These are phyloP conservation scores for Oryza coarctata DNA, from an alignment of 176 grass and related monocot species.

Conservation along the genomic window DNA sequence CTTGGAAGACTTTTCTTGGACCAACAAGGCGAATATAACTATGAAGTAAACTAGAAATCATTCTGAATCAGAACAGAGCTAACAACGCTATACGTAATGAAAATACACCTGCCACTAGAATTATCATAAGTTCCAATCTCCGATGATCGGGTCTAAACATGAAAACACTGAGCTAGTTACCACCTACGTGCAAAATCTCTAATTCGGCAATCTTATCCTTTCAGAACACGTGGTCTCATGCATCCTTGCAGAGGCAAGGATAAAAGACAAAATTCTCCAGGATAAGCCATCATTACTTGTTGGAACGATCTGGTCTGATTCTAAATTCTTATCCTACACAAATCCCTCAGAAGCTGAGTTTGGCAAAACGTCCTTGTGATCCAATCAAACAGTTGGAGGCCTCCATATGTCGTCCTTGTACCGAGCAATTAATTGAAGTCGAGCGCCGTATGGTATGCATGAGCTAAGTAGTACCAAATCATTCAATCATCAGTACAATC, in stretches of 20 bases:
- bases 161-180: neutral
- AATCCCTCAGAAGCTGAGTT: neutral
- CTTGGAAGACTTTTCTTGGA: neutral
- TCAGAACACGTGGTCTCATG: neutral
- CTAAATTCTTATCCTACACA: neutral
- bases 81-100: neutral
- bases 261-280: neutral
- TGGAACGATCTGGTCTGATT: neutral
- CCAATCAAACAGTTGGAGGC: constrained; percentile 19
- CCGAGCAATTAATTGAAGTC: neutral
- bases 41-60: neutral
- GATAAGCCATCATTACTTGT: neutral
- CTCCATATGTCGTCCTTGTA: constrained; percentile 17
- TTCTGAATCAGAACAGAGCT: neutral
- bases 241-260: neutral
- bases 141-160: neutral
- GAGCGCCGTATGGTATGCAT: neutral
- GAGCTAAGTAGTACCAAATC: constrained; percentile 18
- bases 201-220: neutral
- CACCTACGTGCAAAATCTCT: neutral
- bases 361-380: neutral
- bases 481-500: constrained; percentile 15
- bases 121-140: neutral
- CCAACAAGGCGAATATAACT: neutral
- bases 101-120: neutral